Percentiles rank a stretch among this genome's conserved stretches.
Conservation (phyloP, 768 basidiomycete genomes). For the Galerina sulciceps region DNA sequence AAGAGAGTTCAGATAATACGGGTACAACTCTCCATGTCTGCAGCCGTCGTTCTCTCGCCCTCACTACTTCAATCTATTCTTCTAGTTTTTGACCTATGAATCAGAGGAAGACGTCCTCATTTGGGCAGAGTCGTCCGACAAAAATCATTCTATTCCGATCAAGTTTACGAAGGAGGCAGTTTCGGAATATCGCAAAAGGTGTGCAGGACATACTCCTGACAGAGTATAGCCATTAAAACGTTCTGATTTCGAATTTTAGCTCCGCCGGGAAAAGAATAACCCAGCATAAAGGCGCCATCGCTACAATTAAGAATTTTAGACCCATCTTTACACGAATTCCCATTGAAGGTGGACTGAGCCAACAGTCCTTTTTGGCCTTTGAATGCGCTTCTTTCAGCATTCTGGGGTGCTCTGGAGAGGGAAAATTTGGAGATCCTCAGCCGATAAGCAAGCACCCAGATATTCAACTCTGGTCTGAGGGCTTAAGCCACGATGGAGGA, state of each 20-base stretch:
- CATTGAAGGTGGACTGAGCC: constrained; percentile 44
- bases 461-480: constrained; percentile 56
- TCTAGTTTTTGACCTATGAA: constrained; percentile 61
- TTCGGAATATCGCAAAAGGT: constrained; percentile 40
- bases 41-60: background rate
- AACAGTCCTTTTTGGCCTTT: constrained; percentile 48
- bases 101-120: constrained; percentile 43
- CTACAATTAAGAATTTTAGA: constrained; percentile 53
- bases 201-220: background rate
- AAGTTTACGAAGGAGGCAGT: constrained; percentile 60
- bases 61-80: background rate
- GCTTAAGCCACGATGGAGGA: constrained; percentile 59
- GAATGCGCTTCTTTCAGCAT: constrained; percentile 49
- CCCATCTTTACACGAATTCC: constrained; percentile 60
- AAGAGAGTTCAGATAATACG: constrained; percentile 65
- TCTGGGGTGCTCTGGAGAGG: constrained; percentile 49
- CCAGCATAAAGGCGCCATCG: constrained; percentile 48
- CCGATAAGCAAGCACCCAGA: constrained; percentile 45
- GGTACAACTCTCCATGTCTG: constrained; percentile 32
- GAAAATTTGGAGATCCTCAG: constrained; percentile 54
- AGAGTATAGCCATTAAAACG: no score
- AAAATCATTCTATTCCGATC: constrained; percentile 49
- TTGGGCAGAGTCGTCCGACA: constrained; percentile 72
- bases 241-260: background rate
- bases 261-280: constrained; percentile 39